These are phyloP conservation scores for Ascochyta clinopodiicola DNA, from an alignment of 2,329 filamentous ascomycete species.

Conservation along the genomic window DNA sequence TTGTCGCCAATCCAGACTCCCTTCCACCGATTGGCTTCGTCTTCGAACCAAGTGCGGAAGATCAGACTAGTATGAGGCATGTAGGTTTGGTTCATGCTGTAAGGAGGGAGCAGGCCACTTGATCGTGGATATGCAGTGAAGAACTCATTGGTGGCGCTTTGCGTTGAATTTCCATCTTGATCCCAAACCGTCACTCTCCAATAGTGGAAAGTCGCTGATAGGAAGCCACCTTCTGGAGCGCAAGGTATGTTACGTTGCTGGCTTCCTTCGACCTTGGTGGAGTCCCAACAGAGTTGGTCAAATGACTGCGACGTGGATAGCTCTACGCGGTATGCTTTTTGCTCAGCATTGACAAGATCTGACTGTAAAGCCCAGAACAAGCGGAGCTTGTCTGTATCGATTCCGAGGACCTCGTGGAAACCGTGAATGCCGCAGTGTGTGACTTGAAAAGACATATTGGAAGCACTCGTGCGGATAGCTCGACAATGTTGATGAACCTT, in stretches of 20 bases:
- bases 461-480: neutral
- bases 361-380: constrained; percentile 47
- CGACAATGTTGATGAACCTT: neutral
- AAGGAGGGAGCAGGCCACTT: constrained; percentile 45
- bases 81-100: constrained; percentile 54
- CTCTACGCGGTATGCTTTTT: constrained; percentile 42
- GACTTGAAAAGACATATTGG: constrained; percentile 33
- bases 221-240: constrained; percentile 43
- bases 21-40: constrained; percentile 51
- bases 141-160: constrained; percentile 43
- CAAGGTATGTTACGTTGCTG: constrained; percentile 40
- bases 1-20: constrained; percentile 52
- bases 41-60: constrained; percentile 53
- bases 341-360: constrained; percentile 36
- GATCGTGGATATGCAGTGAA: constrained; percentile 51
- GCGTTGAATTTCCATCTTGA: constrained; percentile 33
- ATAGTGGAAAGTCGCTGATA: constrained; percentile 46
- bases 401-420: constrained; percentile 50
- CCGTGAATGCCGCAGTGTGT: constrained; percentile 49
- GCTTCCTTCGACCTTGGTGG: constrained; percentile 24
- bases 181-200: constrained; percentile 51
- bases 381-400: constrained; percentile 49
- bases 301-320: constrained; percentile 21
- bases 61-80: constrained; percentile 53
- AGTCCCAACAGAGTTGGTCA: constrained; percentile 26